Evolutionary conservation across 768 basidiomycete genomes (phyloP), one percentile per base, ranked within the genome.

Genomic region (Phanerochaete carnosa): DNA sequence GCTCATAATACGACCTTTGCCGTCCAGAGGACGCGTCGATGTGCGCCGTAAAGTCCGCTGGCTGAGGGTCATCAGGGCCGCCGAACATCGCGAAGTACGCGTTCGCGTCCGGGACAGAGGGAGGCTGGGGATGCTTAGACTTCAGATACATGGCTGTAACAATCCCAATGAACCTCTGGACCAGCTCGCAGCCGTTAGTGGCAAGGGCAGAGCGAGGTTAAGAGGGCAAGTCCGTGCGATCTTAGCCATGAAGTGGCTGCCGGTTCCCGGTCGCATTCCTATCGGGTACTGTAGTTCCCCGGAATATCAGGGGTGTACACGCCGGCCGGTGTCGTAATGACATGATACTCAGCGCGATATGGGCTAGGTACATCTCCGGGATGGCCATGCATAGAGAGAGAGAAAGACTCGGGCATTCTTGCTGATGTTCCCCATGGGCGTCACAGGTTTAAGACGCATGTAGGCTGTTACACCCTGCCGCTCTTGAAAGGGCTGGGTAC

Each of bases 101-200:
- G 45, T 64, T 64, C 45, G 29, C 58, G 33, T 64, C 60, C 8
- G 63, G 63, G 23, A 58, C 50, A 7, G 60, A 57, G 26, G 63
- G 63, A 0, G 50, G 55, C 11, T 11, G 45, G 22, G 63, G 63
- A 43, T 32, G 62, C 54, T 51, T 52, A 23, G 63, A 64, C 46
- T 57, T 55, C 6, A 64, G 53, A 46, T 58, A 71, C 66, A 43
- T 43, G 39, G 8, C 16, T 43, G 39, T 19, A 19, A 19, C 39
- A 12, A 92, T 67, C 0, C 81, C 87, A 1, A 89, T 74, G 0
- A n/a, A n/a, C n/a, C n/a, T n/a, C n/a, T n/a, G n/a, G n/a, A n/a
- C n/a, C n/a, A n/a, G n/a, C n/a, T n/a, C n/a, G n/a, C n/a, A n/a
- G n/a, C n/a, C n/a, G n/a, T n/a, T n/a, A n/a, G n/a, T n/a, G n/a